phyloP scores from a whole-genome alignment of 2,329 filamentous ascomycete genomes.

The Aspergillus caelatus region DNA sequence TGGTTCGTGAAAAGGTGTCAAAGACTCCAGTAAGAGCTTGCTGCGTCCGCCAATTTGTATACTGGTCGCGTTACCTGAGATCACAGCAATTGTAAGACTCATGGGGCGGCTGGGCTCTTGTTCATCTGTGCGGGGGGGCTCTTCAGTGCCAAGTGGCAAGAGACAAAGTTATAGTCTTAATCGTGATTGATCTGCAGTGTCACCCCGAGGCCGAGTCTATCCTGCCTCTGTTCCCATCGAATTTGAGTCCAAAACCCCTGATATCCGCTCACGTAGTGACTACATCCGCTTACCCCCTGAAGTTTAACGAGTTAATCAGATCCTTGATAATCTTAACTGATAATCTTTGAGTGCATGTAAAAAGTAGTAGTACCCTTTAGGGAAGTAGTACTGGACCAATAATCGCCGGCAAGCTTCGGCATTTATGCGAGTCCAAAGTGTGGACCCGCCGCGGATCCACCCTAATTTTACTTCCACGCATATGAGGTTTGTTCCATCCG shows the following conservation, averaged over 20 bases:
- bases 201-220: background rate
- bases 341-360: background rate
- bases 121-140: no score
- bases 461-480: background rate
- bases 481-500: no score
- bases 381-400: background rate
- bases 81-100: no score
- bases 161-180: background rate
- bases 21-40: background rate
- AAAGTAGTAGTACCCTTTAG: background rate
- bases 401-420: background rate
- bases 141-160: no score
- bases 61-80: no score
- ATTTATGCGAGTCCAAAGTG: background rate
- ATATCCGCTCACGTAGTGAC: no score
- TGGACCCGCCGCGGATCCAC: background rate
- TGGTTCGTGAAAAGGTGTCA: background rate
- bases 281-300: no score
- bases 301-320: background rate
- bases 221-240: background rate
- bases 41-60: background rate
- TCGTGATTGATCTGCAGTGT: background rate
- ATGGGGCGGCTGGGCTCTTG: no score
- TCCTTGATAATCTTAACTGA: background rate
- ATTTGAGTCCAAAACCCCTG: background rate